Percentiles rank a stretch among this genome's conserved stretches.
These are phyloP conservation scores for Debaryomyces udenii DNA, from an alignment of 1,139 yeast species.

Conservation along the genomic window DNA sequence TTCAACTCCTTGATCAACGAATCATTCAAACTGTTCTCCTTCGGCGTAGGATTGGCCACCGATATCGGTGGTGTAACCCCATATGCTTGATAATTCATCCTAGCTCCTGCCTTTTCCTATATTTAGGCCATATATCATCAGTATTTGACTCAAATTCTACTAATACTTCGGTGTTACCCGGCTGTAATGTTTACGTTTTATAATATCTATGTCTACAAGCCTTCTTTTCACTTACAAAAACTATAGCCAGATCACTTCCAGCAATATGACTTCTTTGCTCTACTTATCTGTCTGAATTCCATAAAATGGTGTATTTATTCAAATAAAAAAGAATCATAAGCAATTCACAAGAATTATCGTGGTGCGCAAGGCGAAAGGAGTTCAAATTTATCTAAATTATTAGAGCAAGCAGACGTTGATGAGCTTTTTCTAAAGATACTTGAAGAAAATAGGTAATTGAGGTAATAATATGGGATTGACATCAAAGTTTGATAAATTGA, in stretches of 20 bases:
- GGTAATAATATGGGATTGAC: slow-evolving; percentile 35
- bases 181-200: background rate
- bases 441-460: background rate
- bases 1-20: slow-evolving; percentile 75
- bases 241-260: too few species aligned
- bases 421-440: too few species aligned
- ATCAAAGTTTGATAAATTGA: slow-evolving; percentile 38
- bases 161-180: slow-evolving; percentile 2
- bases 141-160: background rate
- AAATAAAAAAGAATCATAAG: background rate
- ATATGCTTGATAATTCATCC: slow-evolving; percentile 38
- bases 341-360: too few species aligned
- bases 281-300: too few species aligned
- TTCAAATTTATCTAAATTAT: too few species aligned
- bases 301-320: too few species aligned
- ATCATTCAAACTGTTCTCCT: slow-evolving; percentile 77
- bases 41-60: slow-evolving; percentile 76
- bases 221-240: background rate
- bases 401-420: too few species aligned
- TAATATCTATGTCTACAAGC: background rate
- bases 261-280: too few species aligned
- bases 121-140: too few species aligned
- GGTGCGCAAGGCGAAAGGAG: too few species aligned
- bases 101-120: background rate
- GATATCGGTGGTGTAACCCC: slow-evolving; percentile 96